Evolutionary conservation across 768 basidiomycete genomes (phyloP).

Genomic region (Leccinum pellstonianum): DNA sequence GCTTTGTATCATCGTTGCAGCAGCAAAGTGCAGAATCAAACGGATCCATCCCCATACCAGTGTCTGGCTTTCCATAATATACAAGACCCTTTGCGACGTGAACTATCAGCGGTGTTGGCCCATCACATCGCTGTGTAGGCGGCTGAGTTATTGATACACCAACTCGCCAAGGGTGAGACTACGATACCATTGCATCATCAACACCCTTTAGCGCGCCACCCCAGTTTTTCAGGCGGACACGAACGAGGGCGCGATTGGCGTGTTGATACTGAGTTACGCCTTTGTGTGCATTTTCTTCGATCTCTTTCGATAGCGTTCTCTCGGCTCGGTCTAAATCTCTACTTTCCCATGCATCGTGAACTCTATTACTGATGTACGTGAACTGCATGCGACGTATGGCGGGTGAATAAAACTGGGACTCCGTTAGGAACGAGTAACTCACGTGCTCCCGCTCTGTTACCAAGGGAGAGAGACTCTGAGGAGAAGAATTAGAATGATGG

Average conservation of each 20-base stretch:
- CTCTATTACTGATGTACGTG: slow-evolving; percentile 8
- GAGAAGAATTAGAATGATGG: neutral
- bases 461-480: slow-evolving; percentile 7
- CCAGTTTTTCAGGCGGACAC: slow-evolving; percentile 4
- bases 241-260: slow-evolving; percentile 20
- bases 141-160: neutral
- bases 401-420: neutral
- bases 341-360: slow-evolving; percentile 5
- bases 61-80: neutral
- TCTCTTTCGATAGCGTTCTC: slow-evolving; percentile 11
- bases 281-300: neutral
- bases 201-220: slow-evolving; percentile 9
- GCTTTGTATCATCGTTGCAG: neutral
- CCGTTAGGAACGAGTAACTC: neutral
- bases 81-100: slow-evolving; percentile 8
- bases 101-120: neutral
- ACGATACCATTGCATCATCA: neutral
- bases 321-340: slow-evolving; percentile 9
- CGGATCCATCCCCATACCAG: neutral
- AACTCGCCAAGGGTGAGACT: neutral
- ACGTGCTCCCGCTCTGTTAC: slow-evolving; percentile 4
- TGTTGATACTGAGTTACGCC: slow-evolving; percentile 1
- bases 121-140: neutral
- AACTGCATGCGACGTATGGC: slow-evolving; percentile 5
- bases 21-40: neutral